Base-by-base conservation (phyloP, 2,329 filamentous ascomycete species). In the Helotiales sp. region DNA sequence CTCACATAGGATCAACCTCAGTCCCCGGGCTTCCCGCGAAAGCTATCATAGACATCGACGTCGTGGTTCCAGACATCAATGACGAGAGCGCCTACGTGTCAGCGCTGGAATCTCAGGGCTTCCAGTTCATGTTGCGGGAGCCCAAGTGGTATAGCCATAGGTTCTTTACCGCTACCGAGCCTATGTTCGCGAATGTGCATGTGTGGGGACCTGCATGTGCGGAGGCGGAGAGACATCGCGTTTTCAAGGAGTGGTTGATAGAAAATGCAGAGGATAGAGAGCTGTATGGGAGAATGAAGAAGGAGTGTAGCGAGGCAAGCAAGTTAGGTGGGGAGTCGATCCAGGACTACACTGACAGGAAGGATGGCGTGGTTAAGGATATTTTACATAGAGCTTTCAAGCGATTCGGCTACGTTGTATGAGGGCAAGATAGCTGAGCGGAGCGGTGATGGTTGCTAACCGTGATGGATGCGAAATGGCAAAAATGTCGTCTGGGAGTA, bases 11-110 rank as follows among this genome's bases (percentile, higher is more conserved):
- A 27, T 81, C 78, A 7, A 82, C 80, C 38, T 77, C 75, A 56
- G 71, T 83, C 6, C 75, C 77, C 0, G 70, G 67, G 13, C 73
- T 82, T 5, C 74, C 78, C 0, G 80, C 80, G 50, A 82, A 83
- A 69, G 70, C 72, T 33, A 69, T 81, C 53, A 80, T 83, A 52
- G 80, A 83, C 65, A 72, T 82, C 22, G 80, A 82, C 64, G 64
- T 82, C 5, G 70, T 75, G 2, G 72, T 82, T 8, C 49, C 64
- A 2, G 71, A 80, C 48, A 57, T 73, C 24, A 61, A 62, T 10
- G 71, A 75, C 36, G 79, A 82, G 62, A 66, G 60, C 1, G 66
- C 68, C 1, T 82, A 81, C 58, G 76, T 75, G 7, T 63, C 71
- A 2, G 67, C 67, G 2, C 75, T 82, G 3, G 77, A 80, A 63